Base-by-base conservation (phyloP, 1,284 basidiomycete genomes). In the Trametes sp. region DNA sequence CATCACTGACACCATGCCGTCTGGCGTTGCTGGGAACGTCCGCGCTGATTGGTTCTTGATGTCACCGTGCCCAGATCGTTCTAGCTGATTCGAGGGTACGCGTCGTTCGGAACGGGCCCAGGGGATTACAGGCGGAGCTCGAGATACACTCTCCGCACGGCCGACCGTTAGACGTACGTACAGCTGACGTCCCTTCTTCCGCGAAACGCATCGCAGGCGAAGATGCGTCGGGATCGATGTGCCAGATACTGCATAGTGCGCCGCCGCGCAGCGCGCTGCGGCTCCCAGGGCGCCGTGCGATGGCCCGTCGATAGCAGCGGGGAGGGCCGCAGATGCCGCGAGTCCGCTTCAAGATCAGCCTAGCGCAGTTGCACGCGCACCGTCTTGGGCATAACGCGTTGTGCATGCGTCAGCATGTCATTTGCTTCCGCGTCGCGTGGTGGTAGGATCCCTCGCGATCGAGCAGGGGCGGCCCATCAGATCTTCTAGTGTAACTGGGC, bases 391-490 rank as follows among this genome's bases (percentile, higher is more conserved):
- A 63, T 68, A 56, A 68, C 57, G 29, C 41, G n/a, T 19, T 46
- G 21, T 26, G 19, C 24, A 59, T 65, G 51, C 48, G 66, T 68
- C 63, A 67, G 60, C 66, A 41, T 45, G 31, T 44, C 57, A 63
- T 61, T 63, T 65, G 63, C 59, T 63, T 68, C 66, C 66, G 66
- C 66, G 66, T n/a, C 24, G 55, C 58, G 48, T 49, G 57, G 26
- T 59, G 46, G 53, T 33, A 38, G 54, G 28, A 29, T 6, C 29
- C 49, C 58, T 60, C 46, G 61, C 55, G 48, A 56, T 55, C 58
- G 45, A 29, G 56, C 57, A 52, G 48, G 26, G 9, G n/a, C 14
- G 28, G 10, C 65, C 62, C 66, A 68, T 63, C 66, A 65, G 66
- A 68, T 68, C 54, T 59, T 59, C 56, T 59, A 46, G 60, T 33